These are phyloP conservation scores for Fusarium subglutinans DNA, from an alignment of 2,329 filamentous ascomycete species.

Conservation along the genomic window DNA sequence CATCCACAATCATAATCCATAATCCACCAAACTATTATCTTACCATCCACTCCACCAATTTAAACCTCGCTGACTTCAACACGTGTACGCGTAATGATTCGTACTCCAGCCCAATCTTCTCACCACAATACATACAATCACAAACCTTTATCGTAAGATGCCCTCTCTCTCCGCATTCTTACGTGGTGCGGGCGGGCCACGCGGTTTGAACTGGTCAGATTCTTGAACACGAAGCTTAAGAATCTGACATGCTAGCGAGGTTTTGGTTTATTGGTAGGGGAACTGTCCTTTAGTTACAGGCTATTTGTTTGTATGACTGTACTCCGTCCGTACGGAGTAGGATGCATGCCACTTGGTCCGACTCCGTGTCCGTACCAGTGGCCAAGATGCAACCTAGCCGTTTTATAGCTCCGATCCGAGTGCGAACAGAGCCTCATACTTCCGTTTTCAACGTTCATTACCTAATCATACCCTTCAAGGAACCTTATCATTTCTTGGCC, in stretches of 20 bases:
- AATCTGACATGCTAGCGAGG: neutral
- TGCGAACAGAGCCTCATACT: neutral
- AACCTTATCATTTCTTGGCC: neutral
- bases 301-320: neutral
- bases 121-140: neutral
- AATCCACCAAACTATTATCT: constrained; percentile 5
- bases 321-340: neutral
- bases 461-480: too few species aligned
- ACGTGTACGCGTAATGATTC: constrained; percentile 13
- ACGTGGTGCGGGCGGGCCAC: neutral
- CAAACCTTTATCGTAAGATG: neutral
- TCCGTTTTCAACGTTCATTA: neutral
- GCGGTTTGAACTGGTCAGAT: constrained; percentile 6
- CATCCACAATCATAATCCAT: neutral
- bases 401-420: neutral
- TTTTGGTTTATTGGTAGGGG: neutral
- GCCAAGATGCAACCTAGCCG: neutral
- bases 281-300: neutral
- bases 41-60: constrained; percentile 12
- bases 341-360: neutral
- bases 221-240: neutral
- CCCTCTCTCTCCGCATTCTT: neutral
- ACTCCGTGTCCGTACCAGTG: constrained; percentile 4
- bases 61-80: neutral
- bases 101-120: neutral